A percentile compares a stretch with the other conserved stretches of the same genome.
Evolutionary conservation across 2,329 filamentous ascomycete genomes (phyloP).

Genomic region (Trichophyton schoenleinii): DNA sequence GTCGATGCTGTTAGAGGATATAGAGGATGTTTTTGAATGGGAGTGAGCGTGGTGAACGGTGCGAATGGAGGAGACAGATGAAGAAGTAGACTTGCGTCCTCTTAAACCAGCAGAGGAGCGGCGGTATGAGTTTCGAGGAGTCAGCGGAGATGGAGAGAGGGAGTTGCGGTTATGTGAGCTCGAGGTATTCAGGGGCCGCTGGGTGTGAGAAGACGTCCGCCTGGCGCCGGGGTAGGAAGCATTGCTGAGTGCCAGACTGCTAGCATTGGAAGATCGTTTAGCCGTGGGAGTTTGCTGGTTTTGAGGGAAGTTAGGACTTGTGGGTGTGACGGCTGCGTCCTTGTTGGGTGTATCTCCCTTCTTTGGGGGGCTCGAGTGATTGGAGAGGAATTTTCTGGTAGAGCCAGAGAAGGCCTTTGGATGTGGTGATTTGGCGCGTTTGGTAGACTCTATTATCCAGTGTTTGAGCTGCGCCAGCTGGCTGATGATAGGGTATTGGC

Average conservation of each 20-base stretch:
- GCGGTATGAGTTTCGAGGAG: slow-evolving; percentile 74
- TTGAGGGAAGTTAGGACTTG: slow-evolving; percentile 17
- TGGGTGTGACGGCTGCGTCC: slow-evolving; percentile 15
- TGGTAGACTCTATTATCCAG: slow-evolving; percentile 58
- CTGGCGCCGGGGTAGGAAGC: slow-evolving; percentile 29
- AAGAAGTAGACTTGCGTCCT: slow-evolving; percentile 89
- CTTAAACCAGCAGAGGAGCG: slow-evolving; percentile 71
- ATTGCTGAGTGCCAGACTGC: slow-evolving; percentile 32
- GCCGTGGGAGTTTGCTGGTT: slow-evolving; percentile 26
- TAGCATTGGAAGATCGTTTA: slow-evolving; percentile 31
- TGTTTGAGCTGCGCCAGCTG: slow-evolving; percentile 57
- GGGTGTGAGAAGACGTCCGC: slow-evolving; percentile 28
- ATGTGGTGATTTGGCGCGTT: slow-evolving; percentile 48
- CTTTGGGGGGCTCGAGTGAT: slow-evolving; percentile 30
- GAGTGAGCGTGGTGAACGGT: slow-evolving; percentile 80
- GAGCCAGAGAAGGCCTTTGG: slow-evolving; percentile 22
- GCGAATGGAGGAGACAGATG: slow-evolving; percentile 82
- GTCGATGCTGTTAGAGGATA: slow-evolving; percentile 66
- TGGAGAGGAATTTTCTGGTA: slow-evolving; percentile 27
- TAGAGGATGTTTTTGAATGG: slow-evolving; percentile 89
- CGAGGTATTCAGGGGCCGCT: slow-evolving; percentile 25
- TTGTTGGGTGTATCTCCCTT: slow-evolving; percentile 25
- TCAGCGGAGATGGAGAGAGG: slow-evolving; percentile 73
- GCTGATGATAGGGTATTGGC: slow-evolving; percentile 51
- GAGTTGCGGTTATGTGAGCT: slow-evolving; percentile 50